Percentiles rank a stretch among this genome's conserved stretches.
These are phyloP conservation scores for Bretschneidera sinensis DNA, from an alignment of 345 rosid genomes.

Conservation along the genomic window DNA sequence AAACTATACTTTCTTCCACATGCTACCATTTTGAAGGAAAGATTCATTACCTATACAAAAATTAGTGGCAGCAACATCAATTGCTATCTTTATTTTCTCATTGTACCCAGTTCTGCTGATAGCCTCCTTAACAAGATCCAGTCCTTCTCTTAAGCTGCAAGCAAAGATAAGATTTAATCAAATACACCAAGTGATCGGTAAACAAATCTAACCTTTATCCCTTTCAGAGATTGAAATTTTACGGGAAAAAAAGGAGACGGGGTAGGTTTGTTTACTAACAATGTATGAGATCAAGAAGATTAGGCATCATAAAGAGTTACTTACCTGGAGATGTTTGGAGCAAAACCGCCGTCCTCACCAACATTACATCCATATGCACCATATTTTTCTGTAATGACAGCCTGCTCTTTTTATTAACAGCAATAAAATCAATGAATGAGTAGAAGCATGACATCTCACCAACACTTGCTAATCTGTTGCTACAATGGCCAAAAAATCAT, in stretches of 20 bases:
- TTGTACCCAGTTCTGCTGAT: conserved; percentile 76
- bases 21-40: background rate
- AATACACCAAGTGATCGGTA: conserved; percentile 9
- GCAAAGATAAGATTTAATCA: conserved; percentile 12
- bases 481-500: background rate
- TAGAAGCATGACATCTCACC: conserved; percentile 15
- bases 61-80: conserved; percentile 80
- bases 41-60: conserved; percentile 72
- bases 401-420: conserved; percentile 53
- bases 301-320: conserved; percentile 19
- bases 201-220: conserved; percentile 6
- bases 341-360: conserved; percentile 95
- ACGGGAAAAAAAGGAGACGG: background rate
- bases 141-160: conserved; percentile 81
- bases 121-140: conserved; percentile 92
- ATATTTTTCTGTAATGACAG: conserved; percentile 77
- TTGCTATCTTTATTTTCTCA: conserved; percentile 86
- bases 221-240: background rate
- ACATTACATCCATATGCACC: conserved; percentile 75
- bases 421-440: conserved; percentile 27
- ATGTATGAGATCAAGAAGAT: conserved; percentile 9
- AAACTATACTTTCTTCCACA: no score
- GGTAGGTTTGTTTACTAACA: background rate
- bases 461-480: conserved; percentile 1
- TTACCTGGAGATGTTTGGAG: conserved; percentile 87